Conservation (phyloP, 805 yeast species). For the Crinitomyces ghanaensis region DNA sequence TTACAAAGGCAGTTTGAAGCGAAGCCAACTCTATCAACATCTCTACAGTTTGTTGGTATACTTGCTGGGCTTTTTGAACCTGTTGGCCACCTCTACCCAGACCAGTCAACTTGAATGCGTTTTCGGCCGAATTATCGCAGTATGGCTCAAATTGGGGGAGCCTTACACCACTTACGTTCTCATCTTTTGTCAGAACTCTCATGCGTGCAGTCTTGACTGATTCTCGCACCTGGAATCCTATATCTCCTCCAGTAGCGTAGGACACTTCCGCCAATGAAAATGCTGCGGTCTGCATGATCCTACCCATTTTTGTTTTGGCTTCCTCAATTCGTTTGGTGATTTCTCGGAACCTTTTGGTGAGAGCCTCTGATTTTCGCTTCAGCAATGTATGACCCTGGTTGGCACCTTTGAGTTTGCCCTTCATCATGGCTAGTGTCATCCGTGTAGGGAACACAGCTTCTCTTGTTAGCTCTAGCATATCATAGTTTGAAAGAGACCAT, state of each 20-base stretch:
- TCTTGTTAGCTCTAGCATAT: slow-evolving; percentile 27
- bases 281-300: slow-evolving; percentile 97
- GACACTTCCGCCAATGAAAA: slow-evolving; percentile 95
- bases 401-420: slow-evolving; percentile 92
- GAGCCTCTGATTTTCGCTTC: slow-evolving; percentile 93
- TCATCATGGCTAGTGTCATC: slow-evolving; percentile 93
- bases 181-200: slow-evolving; percentile 83
- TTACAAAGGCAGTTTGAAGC: slow-evolving; percentile 91
- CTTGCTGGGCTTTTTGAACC: slow-evolving; percentile 85
- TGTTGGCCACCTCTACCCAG: slow-evolving; percentile 98
- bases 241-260: slow-evolving; percentile 94
- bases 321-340: slow-evolving; percentile 90
- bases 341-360: slow-evolving; percentile 92
- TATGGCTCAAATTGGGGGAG: slow-evolving; percentile 86
- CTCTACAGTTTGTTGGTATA: slow-evolving; percentile 93
- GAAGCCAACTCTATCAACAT: slow-evolving; percentile 93
- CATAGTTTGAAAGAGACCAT: neutral
- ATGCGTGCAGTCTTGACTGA: slow-evolving; percentile 80
- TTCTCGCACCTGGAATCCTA: slow-evolving; percentile 92
- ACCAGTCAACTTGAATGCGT: slow-evolving; percentile 94
- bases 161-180: slow-evolving; percentile 91
- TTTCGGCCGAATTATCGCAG: slow-evolving; percentile 69
- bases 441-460: slow-evolving; percentile 97
- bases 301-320: slow-evolving; percentile 93
- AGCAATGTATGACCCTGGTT: slow-evolving; percentile 89